Percentiles rank a stretch among this genome's conserved stretches.
phyloP scores from a whole-genome alignment of 345 rosid species.

The Eutrema heterophyllum region DNA sequence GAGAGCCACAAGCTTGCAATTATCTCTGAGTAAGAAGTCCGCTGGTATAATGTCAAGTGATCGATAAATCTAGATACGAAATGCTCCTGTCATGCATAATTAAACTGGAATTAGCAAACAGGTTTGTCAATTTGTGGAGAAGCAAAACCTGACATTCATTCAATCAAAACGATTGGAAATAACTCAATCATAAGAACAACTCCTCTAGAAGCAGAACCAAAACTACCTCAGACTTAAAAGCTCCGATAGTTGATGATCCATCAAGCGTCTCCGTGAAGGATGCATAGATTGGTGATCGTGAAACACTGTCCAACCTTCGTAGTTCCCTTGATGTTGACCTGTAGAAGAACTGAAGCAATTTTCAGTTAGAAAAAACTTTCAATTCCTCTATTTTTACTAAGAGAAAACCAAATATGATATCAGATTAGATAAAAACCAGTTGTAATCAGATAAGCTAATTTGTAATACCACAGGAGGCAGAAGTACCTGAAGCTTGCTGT shows the following conservation, averaged over 20 bases:
- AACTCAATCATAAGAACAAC: not conserved
- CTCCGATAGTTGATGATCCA: constrained; percentile 89
- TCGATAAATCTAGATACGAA: constrained; percentile 57
- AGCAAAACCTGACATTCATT: not conserved
- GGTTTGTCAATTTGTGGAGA: not conserved
- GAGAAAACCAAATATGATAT: constrained; percentile 20
- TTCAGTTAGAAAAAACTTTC: constrained; percentile 22
- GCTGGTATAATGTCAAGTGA: constrained; percentile 61
- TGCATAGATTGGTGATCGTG: constrained; percentile 90
- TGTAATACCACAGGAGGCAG: not conserved
- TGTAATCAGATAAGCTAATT: not conserved
- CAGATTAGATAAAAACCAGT: not conserved
- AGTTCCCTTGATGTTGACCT: constrained; percentile 95
- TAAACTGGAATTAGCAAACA: not conserved
- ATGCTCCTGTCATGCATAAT: constrained; percentile 41
- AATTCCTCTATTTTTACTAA: not conserved
- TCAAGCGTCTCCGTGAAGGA: constrained; percentile 86
- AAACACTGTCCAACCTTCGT: constrained; percentile 87
- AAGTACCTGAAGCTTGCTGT: constrained; percentile 85
- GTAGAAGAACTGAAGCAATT: constrained; percentile 71
- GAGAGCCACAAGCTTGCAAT: constrained; percentile 95
- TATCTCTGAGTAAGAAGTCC: constrained; percentile 76
- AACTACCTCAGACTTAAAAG: constrained; percentile 75
- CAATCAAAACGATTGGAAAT: not conserved
- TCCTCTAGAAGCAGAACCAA: not conserved